Evolutionary conservation across 73 alveolate species (phyloP).

Genomic region (Urostyla sp.): DNA sequence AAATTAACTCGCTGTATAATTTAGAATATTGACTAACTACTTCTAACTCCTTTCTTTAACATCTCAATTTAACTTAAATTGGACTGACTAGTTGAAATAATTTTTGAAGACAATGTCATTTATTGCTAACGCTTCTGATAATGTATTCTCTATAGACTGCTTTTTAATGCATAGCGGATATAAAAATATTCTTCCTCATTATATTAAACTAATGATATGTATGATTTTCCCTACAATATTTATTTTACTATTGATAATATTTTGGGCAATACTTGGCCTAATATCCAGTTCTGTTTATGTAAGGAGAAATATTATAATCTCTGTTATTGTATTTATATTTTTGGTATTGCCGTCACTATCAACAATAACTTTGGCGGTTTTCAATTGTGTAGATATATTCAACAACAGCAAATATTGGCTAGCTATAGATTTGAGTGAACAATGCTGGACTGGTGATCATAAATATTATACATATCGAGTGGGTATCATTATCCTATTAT

Average conservation of each 20-base stretch:
- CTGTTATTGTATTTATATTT: conserved; percentile 27
- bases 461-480: conserved; percentile 39
- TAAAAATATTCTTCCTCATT: too few species aligned
- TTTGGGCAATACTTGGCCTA: not conserved
- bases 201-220: too few species aligned
- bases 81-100: conserved; percentile 30
- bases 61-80: conserved; percentile 36
- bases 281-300: not conserved
- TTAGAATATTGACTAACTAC: conserved; percentile 64
- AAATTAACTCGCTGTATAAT: conserved; percentile 43
- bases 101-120: conserved; percentile 13
- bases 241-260: not conserved
- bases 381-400: conserved; percentile 46
- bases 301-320: not conserved
- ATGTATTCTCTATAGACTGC: conserved; percentile 60
- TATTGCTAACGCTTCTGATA: not conserved
- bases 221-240: conserved; percentile 34
- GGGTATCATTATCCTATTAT: conserved; percentile 56
- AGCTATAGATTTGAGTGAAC: conserved; percentile 14
- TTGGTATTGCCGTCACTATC: conserved; percentile 46
- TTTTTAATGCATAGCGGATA: too few species aligned
- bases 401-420: conserved; percentile 33
- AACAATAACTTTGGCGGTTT: conserved; percentile 36
- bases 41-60: conserved; percentile 52
- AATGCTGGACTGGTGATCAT: conserved; percentile 69